These are phyloP conservation scores for Tricladium varicosporioides DNA, from an alignment of 2,329 filamentous ascomycete species.

Conservation along the genomic window DNA sequence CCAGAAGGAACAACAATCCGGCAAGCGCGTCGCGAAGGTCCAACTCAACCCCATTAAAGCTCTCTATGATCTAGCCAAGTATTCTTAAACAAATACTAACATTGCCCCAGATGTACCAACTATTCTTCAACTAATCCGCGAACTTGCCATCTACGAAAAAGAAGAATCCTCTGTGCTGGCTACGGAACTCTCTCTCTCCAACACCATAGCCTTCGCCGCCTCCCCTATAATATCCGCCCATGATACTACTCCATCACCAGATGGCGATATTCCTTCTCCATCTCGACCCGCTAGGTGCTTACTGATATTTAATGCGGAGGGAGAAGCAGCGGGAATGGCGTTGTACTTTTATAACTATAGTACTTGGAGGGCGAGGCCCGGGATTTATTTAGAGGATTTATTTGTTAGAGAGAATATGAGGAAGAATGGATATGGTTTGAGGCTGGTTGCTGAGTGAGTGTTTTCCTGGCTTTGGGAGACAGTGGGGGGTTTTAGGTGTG, in stretches of 20 bases:
- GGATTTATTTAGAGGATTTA: conserved; percentile 93
- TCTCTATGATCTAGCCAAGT: neutral
- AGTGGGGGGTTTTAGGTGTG: too few relatives aligned
- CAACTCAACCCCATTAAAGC: conserved; percentile 8
- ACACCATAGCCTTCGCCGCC: conserved; percentile 75
- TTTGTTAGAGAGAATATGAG: conserved; percentile 72
- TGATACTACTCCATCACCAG: conserved; percentile 40
- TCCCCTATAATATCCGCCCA: conserved; percentile 42
- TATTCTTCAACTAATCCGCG: conserved; percentile 81
- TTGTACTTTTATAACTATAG: conserved; percentile 95
- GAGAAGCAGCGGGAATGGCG: conserved; percentile 68
- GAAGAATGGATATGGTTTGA: conserved; percentile 76
- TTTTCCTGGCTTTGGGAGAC: too few relatives aligned
- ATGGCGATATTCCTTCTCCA: conserved; percentile 51
- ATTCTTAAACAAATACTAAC: conserved; percentile 5
- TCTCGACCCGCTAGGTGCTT: conserved; percentile 72
- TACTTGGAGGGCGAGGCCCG: conserved; percentile 84
- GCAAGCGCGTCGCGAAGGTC: conserved; percentile 60
- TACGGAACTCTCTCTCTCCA: conserved; percentile 74
- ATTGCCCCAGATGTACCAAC: conserved; percentile 64
- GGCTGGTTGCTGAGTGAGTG: conserved; percentile 59
- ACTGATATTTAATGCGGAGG: conserved; percentile 53
- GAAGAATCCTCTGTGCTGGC: conserved; percentile 65
- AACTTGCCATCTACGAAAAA: conserved; percentile 86
- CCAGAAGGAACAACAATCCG: conserved; percentile 41